Base-by-base conservation (phyloP, 148 eudicot species). In the Fagopyrum esculentum region DNA sequence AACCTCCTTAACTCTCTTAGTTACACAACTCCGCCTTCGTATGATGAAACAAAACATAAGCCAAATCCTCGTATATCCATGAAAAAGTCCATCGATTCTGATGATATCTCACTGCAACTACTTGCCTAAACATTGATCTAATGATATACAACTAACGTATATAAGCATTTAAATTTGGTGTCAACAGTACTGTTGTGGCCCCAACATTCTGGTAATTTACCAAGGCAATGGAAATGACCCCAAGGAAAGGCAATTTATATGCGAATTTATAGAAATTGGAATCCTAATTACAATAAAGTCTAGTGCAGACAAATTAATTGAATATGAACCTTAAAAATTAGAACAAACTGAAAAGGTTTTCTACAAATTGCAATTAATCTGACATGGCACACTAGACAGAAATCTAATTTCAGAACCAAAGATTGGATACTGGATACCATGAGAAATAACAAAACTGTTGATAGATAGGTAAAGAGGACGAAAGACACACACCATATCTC, bases 401-500 rank as follows among this genome's bases (percentile, higher is more conserved):
- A 54, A 7, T n/a, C 46, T 49, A 55, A 73, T 45, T 71, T 45
- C 64, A 64, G 70, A 69, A 52, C 54, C 43, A 7, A 51, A 74
- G 48, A 60, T 26, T 43, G 11, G 9, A 45, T 4, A 43, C 40
- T 35, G 1, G 40, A 35, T 35, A 76, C 47, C 26, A 57, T 11
- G 35, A 60, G 15, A 40, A 51, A 35, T 51, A 63, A 44, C 4
- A 29, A 5, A 66, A 13, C 2, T 22, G n/a, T 55, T 45, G 35
- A 52, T 52, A 12, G 45, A 54, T 22, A 30, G n/a, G 40, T n/a
- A 30, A 35, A 30, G 45, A 73, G 30, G 60, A 76, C 45, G 45
- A n/a, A 69, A 49, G 74, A 78, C 76, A 45, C 76, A 45, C 49
- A 94, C 98, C 95, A 94, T 73, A 94, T 91, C 4, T 90, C 89